Evolutionary conservation across 495 filamentous ascomycete species (phyloP).

Genomic region (Aspergillus bridgeri): DNA sequence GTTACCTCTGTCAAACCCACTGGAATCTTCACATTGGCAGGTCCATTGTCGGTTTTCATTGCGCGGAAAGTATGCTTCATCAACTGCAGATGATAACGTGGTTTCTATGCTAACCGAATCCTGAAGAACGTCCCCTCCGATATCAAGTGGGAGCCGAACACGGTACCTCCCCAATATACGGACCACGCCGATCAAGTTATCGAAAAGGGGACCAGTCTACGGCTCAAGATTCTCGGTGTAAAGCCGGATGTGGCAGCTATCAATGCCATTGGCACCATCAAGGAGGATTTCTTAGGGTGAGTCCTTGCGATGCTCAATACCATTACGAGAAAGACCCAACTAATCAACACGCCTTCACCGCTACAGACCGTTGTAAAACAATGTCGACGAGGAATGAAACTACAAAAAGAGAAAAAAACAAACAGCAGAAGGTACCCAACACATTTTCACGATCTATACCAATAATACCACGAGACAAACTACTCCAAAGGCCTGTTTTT

Average conservation of each 20-base stretch:
- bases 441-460: constrained; percentile 12
- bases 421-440: background rate
- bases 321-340: background rate
- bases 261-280: constrained; percentile 95
- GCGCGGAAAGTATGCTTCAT: constrained; percentile 67
- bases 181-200: constrained; percentile 90
- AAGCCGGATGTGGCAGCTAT: constrained; percentile 88
- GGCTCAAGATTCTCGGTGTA: constrained; percentile 88
- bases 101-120: constrained; percentile 19
- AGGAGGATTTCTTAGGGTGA: constrained; percentile 68
- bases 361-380: constrained; percentile 36
- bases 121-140: constrained; percentile 83
- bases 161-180: constrained; percentile 78
- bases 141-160: constrained; percentile 89
- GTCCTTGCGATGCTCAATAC: constrained; percentile 9
- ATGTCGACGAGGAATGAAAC: constrained; percentile 1
- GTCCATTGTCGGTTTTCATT: constrained; percentile 85
- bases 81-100: background rate
- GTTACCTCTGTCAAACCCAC: constrained; percentile 85
- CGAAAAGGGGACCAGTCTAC: constrained; percentile 87
- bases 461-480: constrained; percentile 4
- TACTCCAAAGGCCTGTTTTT: background rate
- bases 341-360: constrained; percentile 4
- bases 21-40: constrained; percentile 89
- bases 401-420: background rate